Percentiles rank a stretch among this genome's conserved stretches.
Evolutionary conservation across 345 rosid genomes (phyloP).

Genomic region (Sisymbrium altissimum): DNA sequence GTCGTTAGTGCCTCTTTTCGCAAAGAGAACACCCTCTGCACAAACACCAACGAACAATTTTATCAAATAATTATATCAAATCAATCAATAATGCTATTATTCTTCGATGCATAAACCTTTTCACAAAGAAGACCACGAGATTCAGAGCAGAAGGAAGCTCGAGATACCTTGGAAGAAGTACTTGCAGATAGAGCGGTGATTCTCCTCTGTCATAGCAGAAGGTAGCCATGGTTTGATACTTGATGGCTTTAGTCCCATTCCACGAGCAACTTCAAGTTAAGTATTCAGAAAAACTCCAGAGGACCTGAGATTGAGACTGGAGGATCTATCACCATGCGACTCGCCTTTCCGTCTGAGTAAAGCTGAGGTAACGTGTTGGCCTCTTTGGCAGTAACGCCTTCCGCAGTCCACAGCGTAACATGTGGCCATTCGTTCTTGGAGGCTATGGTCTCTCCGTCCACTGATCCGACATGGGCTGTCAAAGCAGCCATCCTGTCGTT

Average conservation of each 20-base stretch:
- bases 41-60: too few relatives aligned
- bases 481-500: slow-evolving; percentile 74
- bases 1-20: too few relatives aligned
- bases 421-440: slow-evolving; percentile 90
- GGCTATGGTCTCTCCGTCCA: slow-evolving; percentile 56
- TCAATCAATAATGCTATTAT: too few relatives aligned
- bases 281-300: slow-evolving; percentile 53
- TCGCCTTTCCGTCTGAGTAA: slow-evolving; percentile 67
- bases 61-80: too few relatives aligned
- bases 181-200: too few relatives aligned
- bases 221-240: too few relatives aligned
- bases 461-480: slow-evolving; percentile 61
- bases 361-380: slow-evolving; percentile 68
- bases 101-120: too few relatives aligned
- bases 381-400: slow-evolving; percentile 66
- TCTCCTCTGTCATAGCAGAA: too few relatives aligned
- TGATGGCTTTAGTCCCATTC: not conserved
- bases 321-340: slow-evolving; percentile 60
- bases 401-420: slow-evolving; percentile 79
- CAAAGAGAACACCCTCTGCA: too few relatives aligned
- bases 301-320: slow-evolving; percentile 60
- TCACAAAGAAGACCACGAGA: too few relatives aligned
- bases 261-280: slow-evolving; percentile 11
- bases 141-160: too few relatives aligned
- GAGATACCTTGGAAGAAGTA: too few relatives aligned